Evolutionary conservation across 192 early-diverging fungal species (phyloP), one percentile per base, ranked within the genome.

Genomic region (Linnemannia exigua): DNA sequence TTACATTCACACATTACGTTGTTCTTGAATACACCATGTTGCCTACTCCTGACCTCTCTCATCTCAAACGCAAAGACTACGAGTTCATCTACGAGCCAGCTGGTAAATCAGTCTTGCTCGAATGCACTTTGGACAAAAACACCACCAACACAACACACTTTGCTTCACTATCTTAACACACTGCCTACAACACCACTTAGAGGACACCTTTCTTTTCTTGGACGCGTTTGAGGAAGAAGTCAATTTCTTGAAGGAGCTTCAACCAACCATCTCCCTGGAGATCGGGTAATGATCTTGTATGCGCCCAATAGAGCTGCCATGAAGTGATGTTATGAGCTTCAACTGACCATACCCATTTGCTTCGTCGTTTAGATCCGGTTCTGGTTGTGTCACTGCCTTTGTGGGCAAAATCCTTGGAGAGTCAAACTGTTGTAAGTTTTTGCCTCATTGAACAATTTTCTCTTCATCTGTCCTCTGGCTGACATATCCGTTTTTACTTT

Each of bases 181-280:
- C 17, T 52, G 19, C 15, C 31, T 46, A 17, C 31, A 70, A 28
- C 46, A 33, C 33, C 19, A 28, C 31, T 36, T 70, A 95, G 97
- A 99, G 90, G 98, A 99, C 86, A 97, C 97, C 0, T 99, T 98
- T 81, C 87, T 99, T 67, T 88, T 99, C 22, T 89, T 99, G 36
- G 97, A 98, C 84, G 95, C 96, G 5, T 92, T 99, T n/a, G 97
- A 98, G 76, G 89, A 91, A 68, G 97, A 98, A 68, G 87, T 76
- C 0, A 28, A 81, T 9, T 81, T 89, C 41, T 70, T 98, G 50
- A 89, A 91, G 28, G 87, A 84, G 15, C 73, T 90, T 0, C 71
- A 88, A 6, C 96, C 97, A 46, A 82, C 89, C 1, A 77, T 97
- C 7, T 95, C 95, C 63, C 89, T 98, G 16, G 98, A 99, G 76